Evolutionary conservation across 495 filamentous ascomycete species (phyloP), one percentile per base, ranked within the genome.

Genomic region (Penicillium macrosclerotiorum): DNA sequence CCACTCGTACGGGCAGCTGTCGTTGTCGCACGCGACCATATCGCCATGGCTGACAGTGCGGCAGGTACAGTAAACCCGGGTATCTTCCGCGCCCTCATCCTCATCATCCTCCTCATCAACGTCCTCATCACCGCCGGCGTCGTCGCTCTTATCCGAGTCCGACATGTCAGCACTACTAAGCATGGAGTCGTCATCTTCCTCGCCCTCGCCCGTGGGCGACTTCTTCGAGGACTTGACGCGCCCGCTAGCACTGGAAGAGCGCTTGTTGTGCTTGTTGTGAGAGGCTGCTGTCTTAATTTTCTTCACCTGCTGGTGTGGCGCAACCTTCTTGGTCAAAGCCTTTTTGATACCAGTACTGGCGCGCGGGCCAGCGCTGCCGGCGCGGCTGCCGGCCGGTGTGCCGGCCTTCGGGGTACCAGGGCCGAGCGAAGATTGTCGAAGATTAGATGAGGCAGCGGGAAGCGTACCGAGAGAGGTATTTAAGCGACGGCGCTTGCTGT

Each of bases 1-100:
- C 93, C 93, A 98, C 70, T 97, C 92, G 64, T 82, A 93, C 18
- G 85, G 82, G 71, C 93, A 98, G 44, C 84, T 76, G 33, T 89
- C 85, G 53, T 97, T 96, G 69, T 98, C 93, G 67, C 93, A 98
- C 3, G 90, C 93, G 23, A 98, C 92, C 93, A 98, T 98, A 60
- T 96, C 88, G 30, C 93, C 93, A 71, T 87, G 92, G 64, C 88
- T 94, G 46, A 96, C 88, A 52, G 84, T 88, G 60, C 93, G 86
- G 64, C 93, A 98, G 19, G 84, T 79, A 68, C 93, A 98, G 65
- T 98, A 98, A 49, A 91, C 86, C 57, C 82, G 82, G 35, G 89
- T 84, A 68, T 97, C 92, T 42, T 87, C 85, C 34, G 84, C 89
- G 24, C 92, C 89, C 31, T 94, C 92, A 34, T 90, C 89, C 24